These are phyloP conservation scores for Comarum palustre DNA, from an alignment of 306 rosid genomes.

Conservation along the genomic window DNA sequence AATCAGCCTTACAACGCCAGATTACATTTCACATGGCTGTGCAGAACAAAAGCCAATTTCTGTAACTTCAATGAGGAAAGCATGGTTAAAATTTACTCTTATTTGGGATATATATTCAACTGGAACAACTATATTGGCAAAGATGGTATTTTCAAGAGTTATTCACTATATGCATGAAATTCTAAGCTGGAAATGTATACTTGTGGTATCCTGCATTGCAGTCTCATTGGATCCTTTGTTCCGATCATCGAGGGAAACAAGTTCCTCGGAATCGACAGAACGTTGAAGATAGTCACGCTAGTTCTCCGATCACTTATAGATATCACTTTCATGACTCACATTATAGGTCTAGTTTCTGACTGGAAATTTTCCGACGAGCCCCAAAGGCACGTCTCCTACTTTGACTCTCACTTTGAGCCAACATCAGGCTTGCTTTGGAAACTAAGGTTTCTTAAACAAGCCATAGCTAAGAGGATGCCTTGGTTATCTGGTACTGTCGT, in stretches of 20 bases:
- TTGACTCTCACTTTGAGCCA: constrained; percentile 4
- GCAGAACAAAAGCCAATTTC: background rate
- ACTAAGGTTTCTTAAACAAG: background rate
- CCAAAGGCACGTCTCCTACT: background rate
- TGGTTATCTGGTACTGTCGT: background rate
- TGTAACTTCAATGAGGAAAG: background rate
- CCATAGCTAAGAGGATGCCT: background rate
- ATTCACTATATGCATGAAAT: background rate
- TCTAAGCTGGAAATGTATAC: background rate
- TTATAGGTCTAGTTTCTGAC: constrained; percentile 18
- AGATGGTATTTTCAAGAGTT: background rate
- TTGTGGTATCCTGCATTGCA: constrained; percentile 28
- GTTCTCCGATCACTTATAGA: constrained; percentile 28
- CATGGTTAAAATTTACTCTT: background rate
- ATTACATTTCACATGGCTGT: background rate
- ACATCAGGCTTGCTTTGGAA: constrained; percentile 1
- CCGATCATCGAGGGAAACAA: constrained; percentile 18
- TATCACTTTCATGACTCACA: constrained; percentile 26
- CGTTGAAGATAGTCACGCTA: constrained; percentile 23
- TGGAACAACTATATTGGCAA: background rate
- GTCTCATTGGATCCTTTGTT: constrained; percentile 35
- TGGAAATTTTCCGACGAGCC: background rate
- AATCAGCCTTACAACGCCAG: background rate
- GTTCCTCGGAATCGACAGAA: constrained; percentile 29
- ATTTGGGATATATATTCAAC: background rate